phyloP scores from a whole-genome alignment of 208 protist species.

The Acanthamoeba sp. region DNA sequence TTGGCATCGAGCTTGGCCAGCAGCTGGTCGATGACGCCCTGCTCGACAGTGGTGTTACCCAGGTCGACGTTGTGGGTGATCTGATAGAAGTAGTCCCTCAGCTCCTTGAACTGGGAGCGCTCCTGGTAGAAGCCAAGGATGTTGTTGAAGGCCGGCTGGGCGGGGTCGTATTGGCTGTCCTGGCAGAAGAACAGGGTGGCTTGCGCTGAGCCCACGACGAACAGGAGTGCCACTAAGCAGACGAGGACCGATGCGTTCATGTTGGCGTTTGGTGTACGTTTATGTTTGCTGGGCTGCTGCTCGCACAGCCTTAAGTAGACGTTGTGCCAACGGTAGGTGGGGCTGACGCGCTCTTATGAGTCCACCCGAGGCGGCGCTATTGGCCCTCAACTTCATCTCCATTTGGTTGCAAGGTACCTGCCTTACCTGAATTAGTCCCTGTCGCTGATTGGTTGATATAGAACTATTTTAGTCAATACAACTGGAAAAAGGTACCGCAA shows the following conservation, averaged over 20 bases:
- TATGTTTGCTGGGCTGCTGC: too few species aligned
- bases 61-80: neutral
- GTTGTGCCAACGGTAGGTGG: too few species aligned
- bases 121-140: neutral
- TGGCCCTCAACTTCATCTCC: too few species aligned
- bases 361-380: too few species aligned
- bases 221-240: neutral
- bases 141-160: neutral
- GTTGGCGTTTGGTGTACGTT: too few species aligned
- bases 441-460: too few species aligned
- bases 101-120: neutral
- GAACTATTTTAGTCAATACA: too few species aligned
- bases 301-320: too few species aligned
- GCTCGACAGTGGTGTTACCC: conserved; percentile 14
- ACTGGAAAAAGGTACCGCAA: too few species aligned
- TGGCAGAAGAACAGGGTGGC: neutral
- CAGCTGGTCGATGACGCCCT: neutral
- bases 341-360: too few species aligned
- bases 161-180: neutral
- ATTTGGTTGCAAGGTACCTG: too few species aligned
- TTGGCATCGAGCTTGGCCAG: neutral
- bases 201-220: neutral
- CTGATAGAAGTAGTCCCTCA: neutral
- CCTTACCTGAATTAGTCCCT: too few species aligned
- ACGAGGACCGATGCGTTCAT: neutral